phyloP scores from a whole-genome alignment of 495 filamentous ascomycete genomes.

The Penicillium malachiteum region DNA sequence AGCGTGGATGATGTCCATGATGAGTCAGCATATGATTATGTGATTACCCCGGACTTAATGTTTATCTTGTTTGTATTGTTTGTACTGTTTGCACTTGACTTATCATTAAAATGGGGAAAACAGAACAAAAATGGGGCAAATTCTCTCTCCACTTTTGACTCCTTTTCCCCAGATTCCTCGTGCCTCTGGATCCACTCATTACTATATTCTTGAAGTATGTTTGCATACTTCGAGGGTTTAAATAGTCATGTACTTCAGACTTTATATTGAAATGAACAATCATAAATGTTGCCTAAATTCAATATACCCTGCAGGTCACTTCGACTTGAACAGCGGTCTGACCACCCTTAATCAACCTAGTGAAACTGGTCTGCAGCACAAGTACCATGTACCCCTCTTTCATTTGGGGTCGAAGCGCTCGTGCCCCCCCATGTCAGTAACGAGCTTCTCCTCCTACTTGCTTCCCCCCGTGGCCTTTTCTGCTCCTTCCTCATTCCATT shows the following conservation, averaged over 20 bases:
- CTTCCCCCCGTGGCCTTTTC: slow-evolving; percentile 1
- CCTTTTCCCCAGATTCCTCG: no score
- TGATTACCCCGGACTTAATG: slow-evolving; percentile 16
- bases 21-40: slow-evolving; percentile 24
- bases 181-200: no score
- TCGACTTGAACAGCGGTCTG: slow-evolving; percentile 7
- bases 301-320: slow-evolving; percentile 5
- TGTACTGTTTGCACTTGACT: background rate
- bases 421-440: slow-evolving; percentile 11
- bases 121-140: background rate
- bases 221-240: no score
- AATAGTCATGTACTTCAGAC: no score
- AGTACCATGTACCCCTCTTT: slow-evolving; percentile 12
- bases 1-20: slow-evolving; percentile 1
- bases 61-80: background rate
- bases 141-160: no score
- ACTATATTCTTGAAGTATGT: no score
- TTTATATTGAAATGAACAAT: no score
- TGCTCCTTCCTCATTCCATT: background rate
- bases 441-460: slow-evolving; percentile 1
- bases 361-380: slow-evolving; percentile 4
- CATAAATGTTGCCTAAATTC: no score
- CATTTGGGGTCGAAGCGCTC: slow-evolving; percentile 21
- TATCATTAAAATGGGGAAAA: slow-evolving; percentile 7
- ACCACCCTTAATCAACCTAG: background rate